Evolutionary conservation across 306 rosid species (phyloP).

Genomic region (Cucurbita pepo): DNA sequence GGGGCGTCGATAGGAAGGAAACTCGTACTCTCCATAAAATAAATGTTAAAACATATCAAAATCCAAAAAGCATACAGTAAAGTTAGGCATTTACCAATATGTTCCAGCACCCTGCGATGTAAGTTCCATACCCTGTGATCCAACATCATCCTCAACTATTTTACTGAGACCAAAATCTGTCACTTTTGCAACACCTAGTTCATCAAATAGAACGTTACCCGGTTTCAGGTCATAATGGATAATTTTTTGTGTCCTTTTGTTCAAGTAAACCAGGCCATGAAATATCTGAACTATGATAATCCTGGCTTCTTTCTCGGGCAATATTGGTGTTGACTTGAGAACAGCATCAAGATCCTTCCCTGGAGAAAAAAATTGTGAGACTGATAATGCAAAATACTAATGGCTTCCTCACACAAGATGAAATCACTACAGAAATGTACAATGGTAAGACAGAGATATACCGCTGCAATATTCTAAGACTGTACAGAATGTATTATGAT

Average conservation of each 20-base stretch:
- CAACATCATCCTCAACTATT: constrained; percentile 92
- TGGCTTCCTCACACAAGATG: not conserved
- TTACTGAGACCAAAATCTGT: constrained; percentile 99
- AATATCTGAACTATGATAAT: constrained; percentile 83
- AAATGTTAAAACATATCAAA: not conserved
- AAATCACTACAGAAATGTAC: constrained; percentile 8
- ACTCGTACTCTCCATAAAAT: not conserved
- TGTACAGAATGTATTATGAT: constrained; percentile 94
- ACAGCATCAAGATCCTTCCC: constrained; percentile 98
- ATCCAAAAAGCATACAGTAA: constrained; percentile 8
- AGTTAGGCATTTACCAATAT: constrained; percentile 60
- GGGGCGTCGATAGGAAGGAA: not conserved
- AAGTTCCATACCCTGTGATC: constrained; percentile 99
- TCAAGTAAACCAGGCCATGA: constrained; percentile 86
- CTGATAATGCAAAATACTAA: not conserved
- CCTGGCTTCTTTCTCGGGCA: constrained; percentile 93
- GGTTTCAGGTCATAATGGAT: constrained; percentile 98
- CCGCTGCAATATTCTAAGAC: constrained; percentile 93
- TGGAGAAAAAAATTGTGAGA: constrained; percentile 10
- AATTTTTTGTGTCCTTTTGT: constrained; percentile 80
- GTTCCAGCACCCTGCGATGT: constrained; percentile 99
- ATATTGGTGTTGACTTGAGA: constrained; percentile 77
- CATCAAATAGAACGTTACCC: constrained; percentile 92
- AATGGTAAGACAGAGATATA: constrained; percentile 13
- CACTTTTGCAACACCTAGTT: constrained; percentile 90